These are phyloP conservation scores for Jatropha podagrica DNA, from an alignment of 441 rosid genomes.

Conservation along the genomic window DNA sequence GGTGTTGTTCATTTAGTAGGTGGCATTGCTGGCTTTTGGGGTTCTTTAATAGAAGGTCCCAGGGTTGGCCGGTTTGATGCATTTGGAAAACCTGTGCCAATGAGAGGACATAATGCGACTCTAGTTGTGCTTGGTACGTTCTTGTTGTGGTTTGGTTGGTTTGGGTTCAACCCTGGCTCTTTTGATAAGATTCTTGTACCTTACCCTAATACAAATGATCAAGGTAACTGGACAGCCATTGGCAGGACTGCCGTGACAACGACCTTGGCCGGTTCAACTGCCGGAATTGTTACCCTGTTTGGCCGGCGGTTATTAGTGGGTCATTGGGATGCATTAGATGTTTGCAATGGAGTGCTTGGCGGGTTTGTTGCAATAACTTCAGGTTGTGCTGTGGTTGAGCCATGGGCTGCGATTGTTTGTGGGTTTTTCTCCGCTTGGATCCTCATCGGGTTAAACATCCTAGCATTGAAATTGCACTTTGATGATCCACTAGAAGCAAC, in stretches of 20 bases:
- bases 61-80: slow-evolving; percentile 69
- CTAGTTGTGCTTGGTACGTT: slow-evolving; percentile 74
- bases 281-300: slow-evolving; percentile 62
- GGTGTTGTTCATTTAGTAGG: slow-evolving; percentile 78
- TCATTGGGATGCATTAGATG: slow-evolving; percentile 78
- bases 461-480: slow-evolving; percentile 45
- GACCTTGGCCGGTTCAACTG: slow-evolving; percentile 62
- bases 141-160: slow-evolving; percentile 81
- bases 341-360: slow-evolving; percentile 70
- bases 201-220: slow-evolving; percentile 47
- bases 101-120: slow-evolving; percentile 78
- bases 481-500: slow-evolving; percentile 82
- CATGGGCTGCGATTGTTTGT: slow-evolving; percentile 77
- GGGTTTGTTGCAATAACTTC: slow-evolving; percentile 81
- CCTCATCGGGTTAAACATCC: slow-evolving; percentile 58
- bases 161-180: slow-evolving; percentile 80
- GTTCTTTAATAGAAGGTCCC: slow-evolving; percentile 69
- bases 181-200: slow-evolving; percentile 58
- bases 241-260: slow-evolving; percentile 67
- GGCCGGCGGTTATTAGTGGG: slow-evolving; percentile 56
- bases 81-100: slow-evolving; percentile 56
- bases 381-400: slow-evolving; percentile 76
- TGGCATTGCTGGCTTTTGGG: slow-evolving; percentile 74
- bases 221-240: slow-evolving; percentile 67
- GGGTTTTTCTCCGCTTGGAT: slow-evolving; percentile 60